A percentile compares a stretch with the other conserved stretches of the same genome.
Evolutionary conservation across 176 grass and related monocot genomes (phyloP).

Genomic region (Saccharum officinarum): DNA sequence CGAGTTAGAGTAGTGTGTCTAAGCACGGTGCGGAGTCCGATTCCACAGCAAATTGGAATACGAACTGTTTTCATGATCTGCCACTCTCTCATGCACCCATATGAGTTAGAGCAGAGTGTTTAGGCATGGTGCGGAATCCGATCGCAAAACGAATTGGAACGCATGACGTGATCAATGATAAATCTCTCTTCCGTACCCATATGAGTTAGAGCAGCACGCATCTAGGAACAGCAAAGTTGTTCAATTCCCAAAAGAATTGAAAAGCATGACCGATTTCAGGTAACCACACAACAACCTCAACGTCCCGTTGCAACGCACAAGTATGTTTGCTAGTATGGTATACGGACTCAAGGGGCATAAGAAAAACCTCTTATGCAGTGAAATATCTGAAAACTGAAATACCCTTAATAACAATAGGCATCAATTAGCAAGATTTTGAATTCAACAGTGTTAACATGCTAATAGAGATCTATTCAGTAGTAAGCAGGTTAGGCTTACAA

Average conservation of each 20-base stretch:
- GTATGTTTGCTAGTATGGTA: background rate
- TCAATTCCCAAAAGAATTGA: background rate
- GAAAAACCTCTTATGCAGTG: background rate
- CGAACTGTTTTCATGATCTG: too few species aligned
- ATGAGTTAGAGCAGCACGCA: background rate
- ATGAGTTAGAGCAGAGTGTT: background rate
- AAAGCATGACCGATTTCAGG: background rate
- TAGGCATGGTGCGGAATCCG: background rate
- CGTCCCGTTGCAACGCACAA: background rate
- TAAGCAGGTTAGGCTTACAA: background rate
- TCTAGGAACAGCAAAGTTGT: background rate
- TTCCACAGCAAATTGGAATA: too few species aligned
- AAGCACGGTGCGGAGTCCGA: too few species aligned
- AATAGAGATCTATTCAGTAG: background rate
- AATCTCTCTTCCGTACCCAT: background rate
- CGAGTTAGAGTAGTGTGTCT: too few species aligned
- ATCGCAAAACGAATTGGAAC: too few species aligned
- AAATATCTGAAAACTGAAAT: background rate
- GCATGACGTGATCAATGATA: background rate
- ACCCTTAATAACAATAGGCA: background rate
- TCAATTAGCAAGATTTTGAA: background rate
- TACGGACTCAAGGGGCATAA: background rate
- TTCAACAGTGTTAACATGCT: background rate
- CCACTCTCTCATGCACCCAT: too few species aligned
- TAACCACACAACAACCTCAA: background rate